phyloP scores from a whole-genome alignment of 2,329 filamentous ascomycete species.

The Akanthomyces uredinophilus region DNA sequence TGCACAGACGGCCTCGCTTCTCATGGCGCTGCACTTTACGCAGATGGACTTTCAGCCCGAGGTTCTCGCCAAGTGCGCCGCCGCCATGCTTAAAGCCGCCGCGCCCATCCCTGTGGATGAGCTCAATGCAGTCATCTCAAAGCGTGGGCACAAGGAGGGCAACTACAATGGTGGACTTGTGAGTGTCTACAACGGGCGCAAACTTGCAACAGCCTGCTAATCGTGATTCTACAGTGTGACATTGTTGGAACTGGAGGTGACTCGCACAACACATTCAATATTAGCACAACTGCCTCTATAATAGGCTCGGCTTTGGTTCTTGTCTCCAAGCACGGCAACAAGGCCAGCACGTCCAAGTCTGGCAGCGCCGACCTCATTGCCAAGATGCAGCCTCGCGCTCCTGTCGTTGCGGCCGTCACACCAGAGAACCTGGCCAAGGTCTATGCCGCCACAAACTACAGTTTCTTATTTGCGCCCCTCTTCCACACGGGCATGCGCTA shows the following conservation, averaged over 20 bases:
- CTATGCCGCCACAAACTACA: constrained; percentile 81
- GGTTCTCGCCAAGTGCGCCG: constrained; percentile 79
- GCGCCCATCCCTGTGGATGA: constrained; percentile 61
- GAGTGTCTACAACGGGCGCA: constrained; percentile 30
- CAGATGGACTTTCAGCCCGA: constrained; percentile 77
- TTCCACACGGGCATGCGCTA: constrained; percentile 95
- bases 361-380: constrained; percentile 89
- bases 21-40: constrained; percentile 91
- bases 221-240: constrained; percentile 56
- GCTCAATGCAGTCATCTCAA: constrained; percentile 56
- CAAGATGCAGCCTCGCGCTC: constrained; percentile 65
- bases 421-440: constrained; percentile 66
- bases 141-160: constrained; percentile 61
- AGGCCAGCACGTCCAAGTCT: constrained; percentile 89
- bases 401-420: constrained; percentile 68
- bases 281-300: constrained; percentile 92
- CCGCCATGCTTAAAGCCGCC: constrained; percentile 77
- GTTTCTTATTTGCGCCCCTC: constrained; percentile 90
- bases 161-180: constrained; percentile 79
- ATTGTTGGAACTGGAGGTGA: constrained; percentile 98
- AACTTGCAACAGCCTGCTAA: constrained; percentile 11
- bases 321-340: constrained; percentile 93
- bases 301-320: constrained; percentile 80
- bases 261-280: constrained; percentile 96
- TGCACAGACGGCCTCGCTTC: constrained; percentile 77